Evolutionary conservation across 441 rosid species (phyloP), one percentile per base, ranked within the genome.

Genomic region (Kokia cookei): DNA sequence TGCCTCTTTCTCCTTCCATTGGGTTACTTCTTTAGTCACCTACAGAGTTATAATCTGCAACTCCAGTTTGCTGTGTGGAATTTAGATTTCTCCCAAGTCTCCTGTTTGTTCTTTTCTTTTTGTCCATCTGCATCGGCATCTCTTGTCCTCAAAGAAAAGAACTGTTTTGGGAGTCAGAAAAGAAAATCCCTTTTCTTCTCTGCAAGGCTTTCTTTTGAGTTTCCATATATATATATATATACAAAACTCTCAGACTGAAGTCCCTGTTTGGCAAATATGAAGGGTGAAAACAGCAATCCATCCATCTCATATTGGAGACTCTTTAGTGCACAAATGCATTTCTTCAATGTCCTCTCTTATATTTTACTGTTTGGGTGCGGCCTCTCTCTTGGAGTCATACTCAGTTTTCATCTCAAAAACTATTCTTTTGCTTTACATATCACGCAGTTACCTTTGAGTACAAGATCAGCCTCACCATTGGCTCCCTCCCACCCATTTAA

Each of bases 351-450:
- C 73, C 74, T 95, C 53, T 84, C 86, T 17, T 82, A 65, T 76
- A 73, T 88, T 55, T 51, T 93, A 72, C 76, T 90, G 37, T 88
- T 95, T 47, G 81, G 82, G 12, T 80, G 86, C 57, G 98, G 95
- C 0, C 11, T 95, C 1, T 75, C 85, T 54, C 27, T 88, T 1
- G 98, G 99, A 1, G 74, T 91, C 26, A 72, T 91, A 37, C 84
- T 89, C 15, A 85, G 86, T 73, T 89, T 87, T 37, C 86, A 85
- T 75, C 74, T 86, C 42, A 74, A 86, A 64, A 80, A 79, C 78
- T 63, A 83, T 24, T 82, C 92, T 7, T 74, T 89, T 24, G 80
- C 69, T 70, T 82, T 91, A 4, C 73, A 76, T 37, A 73, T 86
- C 71, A 75, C 90, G 2, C 86, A 81, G 13, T 72, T 78, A 32